phyloP scores from a whole-genome alignment of 352 stramenopile genomes.

The Globisporangium nagaii region DNA sequence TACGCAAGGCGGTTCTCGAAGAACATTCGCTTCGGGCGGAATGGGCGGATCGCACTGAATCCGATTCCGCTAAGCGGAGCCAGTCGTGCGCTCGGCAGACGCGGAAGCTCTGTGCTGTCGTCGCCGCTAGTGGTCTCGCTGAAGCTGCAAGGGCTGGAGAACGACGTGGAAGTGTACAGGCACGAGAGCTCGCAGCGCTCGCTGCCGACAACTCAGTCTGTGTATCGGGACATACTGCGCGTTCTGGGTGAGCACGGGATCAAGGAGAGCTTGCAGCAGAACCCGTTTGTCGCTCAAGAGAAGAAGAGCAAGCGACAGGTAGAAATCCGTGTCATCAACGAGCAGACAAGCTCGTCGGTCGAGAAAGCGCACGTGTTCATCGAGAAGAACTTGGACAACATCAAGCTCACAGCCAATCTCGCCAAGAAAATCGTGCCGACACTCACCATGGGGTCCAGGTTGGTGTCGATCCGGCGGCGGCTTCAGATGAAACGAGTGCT shows the following conservation, averaged over 20 bases:
- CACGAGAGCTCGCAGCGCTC: constrained; percentile 21
- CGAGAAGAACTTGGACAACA: constrained; percentile 43
- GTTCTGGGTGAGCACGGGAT: constrained; percentile 44
- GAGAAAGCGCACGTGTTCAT: constrained; percentile 52
- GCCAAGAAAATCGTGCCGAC: constrained; percentile 59
- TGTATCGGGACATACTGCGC: constrained; percentile 43
- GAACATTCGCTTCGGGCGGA: constrained; percentile 62
- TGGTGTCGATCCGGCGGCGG: constrained; percentile 54
- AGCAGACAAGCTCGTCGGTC: constrained; percentile 40
- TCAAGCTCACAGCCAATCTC: constrained; percentile 31
- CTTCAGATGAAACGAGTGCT: constrained; percentile 44
- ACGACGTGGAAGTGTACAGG: constrained; percentile 39
- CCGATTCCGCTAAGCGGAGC: constrained; percentile 4
- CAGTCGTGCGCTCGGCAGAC: not conserved
- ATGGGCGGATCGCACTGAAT: constrained; percentile 40
- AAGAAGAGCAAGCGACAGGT: constrained; percentile 44
- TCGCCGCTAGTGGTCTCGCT: constrained; percentile 29
- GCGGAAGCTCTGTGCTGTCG: not conserved
- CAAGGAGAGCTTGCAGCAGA: constrained; percentile 64
- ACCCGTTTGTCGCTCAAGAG: constrained; percentile 40
- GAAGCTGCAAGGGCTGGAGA: constrained; percentile 29
- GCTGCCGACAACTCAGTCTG: constrained; percentile 44
- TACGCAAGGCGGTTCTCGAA: constrained; percentile 42
- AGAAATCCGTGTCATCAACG: constrained; percentile 43
- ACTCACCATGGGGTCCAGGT: constrained; percentile 52